Evolutionary conservation across 164 flowering plant species (phyloP), one percentile per base, ranked within the genome.

Genomic region (Chimonanthus salicifolius): DNA sequence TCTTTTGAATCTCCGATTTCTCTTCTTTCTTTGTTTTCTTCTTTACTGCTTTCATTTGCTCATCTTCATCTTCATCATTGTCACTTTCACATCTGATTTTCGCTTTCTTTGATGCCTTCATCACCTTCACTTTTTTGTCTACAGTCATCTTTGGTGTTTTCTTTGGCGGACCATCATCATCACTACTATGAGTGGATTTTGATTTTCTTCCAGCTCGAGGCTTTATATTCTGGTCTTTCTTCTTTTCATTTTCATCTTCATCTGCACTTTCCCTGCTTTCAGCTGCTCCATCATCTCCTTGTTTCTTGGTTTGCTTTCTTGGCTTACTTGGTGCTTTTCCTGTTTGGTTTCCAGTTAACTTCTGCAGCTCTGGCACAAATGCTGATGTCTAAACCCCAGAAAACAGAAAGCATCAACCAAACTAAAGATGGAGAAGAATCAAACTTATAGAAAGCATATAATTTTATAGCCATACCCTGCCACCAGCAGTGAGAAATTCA

Each of bases 311-410:
- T 77, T 75, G 81, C 73, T 82, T 86, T 63, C 67, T 80, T 47
- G 84, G 69, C 85, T 83, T 81, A 75, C n/a, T 72, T 11, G 73
- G 72, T 74, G 80, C 82, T 77, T 86, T 84, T n/a, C 71, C 77
- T 43, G 82, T 75, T 81, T 87, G 85, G 6, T 48, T 74, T 75
- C 88, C 94, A 70, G 77, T 81, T 64, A 91, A 86, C 84, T 88
- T 93, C 81, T 91, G 97, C 64, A 95, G 71, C 78, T 92, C 96
- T 20, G 98, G 99, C 48, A 95, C 97, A 80, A 83, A 91, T 7
- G 99, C 99, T 74, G 98, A 76, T 67, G 99, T 95, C 98, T 95
- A 82, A 9, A 74, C 16, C 69, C 72, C 33, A 71, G 49, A 74
- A 74, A 9, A 72, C 18, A 13, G 45, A 71, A 33, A 49, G 13